Conservation (phyloP, 148 eudicot species). For the Amaranthus hypochondriacus region DNA sequence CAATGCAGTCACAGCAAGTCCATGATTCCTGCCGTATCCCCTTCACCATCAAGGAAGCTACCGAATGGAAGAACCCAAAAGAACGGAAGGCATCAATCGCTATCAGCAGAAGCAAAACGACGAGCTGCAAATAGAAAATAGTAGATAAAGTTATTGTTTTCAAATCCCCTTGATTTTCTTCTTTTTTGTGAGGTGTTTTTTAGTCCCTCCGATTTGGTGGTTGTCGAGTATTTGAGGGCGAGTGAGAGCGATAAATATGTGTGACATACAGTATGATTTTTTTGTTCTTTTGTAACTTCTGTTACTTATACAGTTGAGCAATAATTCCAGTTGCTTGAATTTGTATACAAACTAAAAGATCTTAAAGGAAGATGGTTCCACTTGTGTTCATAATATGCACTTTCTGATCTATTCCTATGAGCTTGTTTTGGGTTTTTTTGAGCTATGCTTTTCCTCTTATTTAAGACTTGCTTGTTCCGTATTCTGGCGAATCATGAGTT, state of each 20-base stretch:
- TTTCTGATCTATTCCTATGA: not conserved
- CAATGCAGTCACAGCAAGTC: conserved; percentile 39
- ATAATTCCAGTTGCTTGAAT: conserved; percentile 72
- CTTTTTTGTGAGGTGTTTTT: not conserved
- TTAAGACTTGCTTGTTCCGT: no score
- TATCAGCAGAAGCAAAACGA: conserved; percentile 53
- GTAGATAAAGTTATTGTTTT: conserved; percentile 30
- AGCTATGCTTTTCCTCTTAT: no score
- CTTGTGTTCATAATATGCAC: conserved; percentile 16
- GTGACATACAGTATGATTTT: conserved; percentile 27
- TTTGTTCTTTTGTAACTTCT: conserved; percentile 22
- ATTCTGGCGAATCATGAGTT: no score
- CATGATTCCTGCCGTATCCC: conserved; percentile 38
- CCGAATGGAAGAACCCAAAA: conserved; percentile 44
- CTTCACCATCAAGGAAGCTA: conserved; percentile 58
- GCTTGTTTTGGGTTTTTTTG: no score
- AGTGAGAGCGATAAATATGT: conserved; percentile 20
- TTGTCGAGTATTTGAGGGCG: conserved; percentile 35
- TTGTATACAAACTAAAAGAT: conserved; percentile 24
- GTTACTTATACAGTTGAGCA: conserved; percentile 40
- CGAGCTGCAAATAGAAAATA: conserved; percentile 55
- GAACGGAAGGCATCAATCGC: conserved; percentile 48
- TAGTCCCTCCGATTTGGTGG: conserved; percentile 5
- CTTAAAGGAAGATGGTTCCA: conserved; percentile 7
- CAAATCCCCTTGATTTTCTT: no score